phyloP scores from a whole-genome alignment of 1,284 basidiomycete genomes.

The Rhodotorula sp. region DNA sequence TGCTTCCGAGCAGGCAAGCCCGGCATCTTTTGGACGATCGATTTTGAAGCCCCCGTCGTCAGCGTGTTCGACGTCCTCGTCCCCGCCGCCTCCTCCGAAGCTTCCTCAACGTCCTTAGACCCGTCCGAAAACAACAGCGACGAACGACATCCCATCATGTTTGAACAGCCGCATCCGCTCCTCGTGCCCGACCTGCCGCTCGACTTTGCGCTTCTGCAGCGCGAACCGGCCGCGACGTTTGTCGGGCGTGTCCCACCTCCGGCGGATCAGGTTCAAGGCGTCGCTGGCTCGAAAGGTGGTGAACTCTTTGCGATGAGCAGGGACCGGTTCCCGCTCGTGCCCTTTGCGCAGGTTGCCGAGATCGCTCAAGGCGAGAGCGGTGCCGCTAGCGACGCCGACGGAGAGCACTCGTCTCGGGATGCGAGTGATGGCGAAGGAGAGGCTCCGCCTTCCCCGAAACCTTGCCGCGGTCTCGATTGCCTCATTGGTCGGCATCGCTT shows the following conservation, averaged over 20 bases:
- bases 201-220: slow-evolving; percentile 36
- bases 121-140: neutral
- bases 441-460: neutral
- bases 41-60: slow-evolving; percentile 64
- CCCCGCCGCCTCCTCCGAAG: slow-evolving; percentile 32
- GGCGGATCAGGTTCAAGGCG: neutral
- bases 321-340: slow-evolving; percentile 67
- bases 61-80: slow-evolving; percentile 73
- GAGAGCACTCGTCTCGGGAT: neutral
- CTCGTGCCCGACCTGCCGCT: slow-evolving; percentile 56
- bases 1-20: slow-evolving; percentile 60
- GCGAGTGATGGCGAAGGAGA: neutral
- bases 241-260: slow-evolving; percentile 58
- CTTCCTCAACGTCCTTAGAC: slow-evolving; percentile 22
- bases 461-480: slow-evolving; percentile 24
- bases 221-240: slow-evolving; percentile 58
- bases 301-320: slow-evolving; percentile 76
- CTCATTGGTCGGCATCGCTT: slow-evolving; percentile 32
- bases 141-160: slow-evolving; percentile 61
- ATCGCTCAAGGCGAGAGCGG: neutral
- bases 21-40: slow-evolving; percentile 60
- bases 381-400: neutral
- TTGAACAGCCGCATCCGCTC: slow-evolving; percentile 71
- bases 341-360: slow-evolving; percentile 55
- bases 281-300: slow-evolving; percentile 35